Base-by-base conservation (phyloP, 2,329 filamentous ascomycete genomes). In the Phialophora chinensis region DNA sequence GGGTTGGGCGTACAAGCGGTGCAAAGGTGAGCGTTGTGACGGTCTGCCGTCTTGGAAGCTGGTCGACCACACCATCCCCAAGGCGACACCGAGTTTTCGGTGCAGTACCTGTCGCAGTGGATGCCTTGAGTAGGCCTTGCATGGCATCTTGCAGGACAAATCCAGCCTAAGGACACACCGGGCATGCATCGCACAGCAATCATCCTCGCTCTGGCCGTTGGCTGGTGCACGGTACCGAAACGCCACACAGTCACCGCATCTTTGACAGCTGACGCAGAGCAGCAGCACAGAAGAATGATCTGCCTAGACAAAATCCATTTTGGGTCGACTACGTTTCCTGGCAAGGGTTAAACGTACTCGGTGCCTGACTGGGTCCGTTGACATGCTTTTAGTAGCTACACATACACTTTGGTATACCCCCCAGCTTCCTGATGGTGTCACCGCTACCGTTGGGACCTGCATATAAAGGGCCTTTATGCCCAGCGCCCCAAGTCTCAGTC, bases 231-330 rank as follows among this genome's bases (percentile, higher is more conserved):
- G 44, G 14, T 25, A 60, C 53, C 66, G 23, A 53, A 33, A 52
- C 61, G 64, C 67, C 65, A 69, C 60, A 62, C 53, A 60, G 67
- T 69, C 67, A 69, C 67, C 65, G 65, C 67, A 66, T 66, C 42
- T 67, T 67, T 65, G 67, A 69, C 67, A 59, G 67, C 67, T 65
- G 62, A 66, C 61, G 62, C 61, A 57, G 27, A 47, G 23, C 31
- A 44, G 54, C 52, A 52, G 54, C 53, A 50, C 29, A 58, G 12
- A 55, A 52, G 11, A 61, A 50, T 62, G 64, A 68, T 63, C 64
- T 38, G 23, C 63, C 49, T 29, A 10, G 49, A 20, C 53, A 55
- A 35, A 17, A 35, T 55, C 53, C 53, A 55, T 55, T 35, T 35
- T 20, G 53, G 53, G 53, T 55, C 53, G 29, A 55, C 53, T 55